Percentiles rank a stretch among this genome's conserved stretches.
These are phyloP conservation scores for Kodamaea anthophila DNA, from an alignment of 1,139 yeast genomes.

Conservation along the genomic window DNA sequence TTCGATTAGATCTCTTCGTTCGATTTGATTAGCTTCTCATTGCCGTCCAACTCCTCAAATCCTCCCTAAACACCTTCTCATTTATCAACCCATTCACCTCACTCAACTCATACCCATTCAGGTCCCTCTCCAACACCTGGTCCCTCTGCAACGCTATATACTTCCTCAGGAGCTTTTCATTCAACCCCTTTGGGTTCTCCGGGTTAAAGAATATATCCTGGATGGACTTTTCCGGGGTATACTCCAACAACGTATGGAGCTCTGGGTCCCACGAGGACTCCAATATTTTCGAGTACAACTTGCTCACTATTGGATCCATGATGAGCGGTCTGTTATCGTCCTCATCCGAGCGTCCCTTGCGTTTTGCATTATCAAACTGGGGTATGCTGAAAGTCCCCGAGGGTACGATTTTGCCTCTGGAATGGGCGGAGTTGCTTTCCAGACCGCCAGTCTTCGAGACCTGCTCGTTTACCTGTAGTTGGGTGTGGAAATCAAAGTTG, in stretches of 20 bases:
- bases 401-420: constrained; percentile 3
- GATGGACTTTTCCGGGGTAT: constrained; percentile 65
- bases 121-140: constrained; percentile 8
- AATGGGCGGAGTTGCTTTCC: constrained; percentile 1
- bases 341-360: neutral
- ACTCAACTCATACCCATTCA: constrained; percentile 35
- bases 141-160: constrained; percentile 10
- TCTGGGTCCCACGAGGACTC: constrained; percentile 76
- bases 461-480: constrained; percentile 29
- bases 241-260: constrained; percentile 52
- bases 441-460: constrained; percentile 3
- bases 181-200: constrained; percentile 58
- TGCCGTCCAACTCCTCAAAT: constrained; percentile 42
- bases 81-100: constrained; percentile 42
- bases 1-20: neutral
- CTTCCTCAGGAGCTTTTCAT: constrained; percentile 20
- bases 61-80: constrained; percentile 36
- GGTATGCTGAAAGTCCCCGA: constrained; percentile 26
- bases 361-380: constrained; percentile 16
- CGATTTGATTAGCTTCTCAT: no score
- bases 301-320: constrained; percentile 48
- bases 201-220: constrained; percentile 66
- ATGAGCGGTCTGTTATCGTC: constrained; percentile 13
- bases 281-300: constrained; percentile 55
- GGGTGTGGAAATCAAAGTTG: constrained; percentile 38